A percentile compares a stretch with the other conserved stretches of the same genome.
Conservation (phyloP, 345 rosid species). For the Cochlearia excelsa region DNA sequence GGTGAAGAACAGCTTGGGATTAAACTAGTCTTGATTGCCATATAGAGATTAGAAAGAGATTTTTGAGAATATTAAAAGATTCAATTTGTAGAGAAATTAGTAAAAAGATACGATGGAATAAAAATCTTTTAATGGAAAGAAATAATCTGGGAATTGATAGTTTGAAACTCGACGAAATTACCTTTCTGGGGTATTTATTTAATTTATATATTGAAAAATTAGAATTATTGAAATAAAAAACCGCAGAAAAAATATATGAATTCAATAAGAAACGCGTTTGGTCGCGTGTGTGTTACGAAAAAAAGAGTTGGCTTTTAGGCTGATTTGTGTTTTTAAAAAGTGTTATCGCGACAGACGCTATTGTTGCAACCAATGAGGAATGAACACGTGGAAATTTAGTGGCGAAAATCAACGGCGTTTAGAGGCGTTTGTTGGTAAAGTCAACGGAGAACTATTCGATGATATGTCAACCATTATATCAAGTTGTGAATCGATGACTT, state of each 20-base stretch:
- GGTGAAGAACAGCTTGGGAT: slow-evolving; percentile 43
- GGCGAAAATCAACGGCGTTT: slow-evolving; percentile 23
- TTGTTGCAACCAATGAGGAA: background rate
- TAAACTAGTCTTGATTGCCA: slow-evolving; percentile 25
- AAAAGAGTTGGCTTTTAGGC: background rate
- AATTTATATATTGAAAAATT: slow-evolving; percentile 4
- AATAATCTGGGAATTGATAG: slow-evolving; percentile 12
- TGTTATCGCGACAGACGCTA: slow-evolving; percentile 30
- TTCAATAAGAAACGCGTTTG: slow-evolving; percentile 18
- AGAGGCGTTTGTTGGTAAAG: background rate
- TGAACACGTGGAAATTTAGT: background rate
- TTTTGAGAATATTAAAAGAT: slow-evolving; percentile 6
- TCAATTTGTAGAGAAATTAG: background rate
- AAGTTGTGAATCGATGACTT: too few species aligned
- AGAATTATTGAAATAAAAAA: background rate
- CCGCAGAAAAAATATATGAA: slow-evolving; percentile 2
- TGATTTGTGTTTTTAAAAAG: slow-evolving; percentile 13
- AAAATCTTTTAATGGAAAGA: slow-evolving; percentile 23
- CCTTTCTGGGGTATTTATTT: slow-evolving; percentile 25
- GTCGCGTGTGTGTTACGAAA: background rate
- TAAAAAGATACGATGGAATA: background rate
- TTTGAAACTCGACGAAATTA: slow-evolving; percentile 19
- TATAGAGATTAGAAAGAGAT: background rate
- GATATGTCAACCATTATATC: too few species aligned
- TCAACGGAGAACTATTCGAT: background rate